Evolutionary conservation across 1,139 yeast genomes (phyloP).

Genomic region (Hyphopichia buzzinii): DNA sequence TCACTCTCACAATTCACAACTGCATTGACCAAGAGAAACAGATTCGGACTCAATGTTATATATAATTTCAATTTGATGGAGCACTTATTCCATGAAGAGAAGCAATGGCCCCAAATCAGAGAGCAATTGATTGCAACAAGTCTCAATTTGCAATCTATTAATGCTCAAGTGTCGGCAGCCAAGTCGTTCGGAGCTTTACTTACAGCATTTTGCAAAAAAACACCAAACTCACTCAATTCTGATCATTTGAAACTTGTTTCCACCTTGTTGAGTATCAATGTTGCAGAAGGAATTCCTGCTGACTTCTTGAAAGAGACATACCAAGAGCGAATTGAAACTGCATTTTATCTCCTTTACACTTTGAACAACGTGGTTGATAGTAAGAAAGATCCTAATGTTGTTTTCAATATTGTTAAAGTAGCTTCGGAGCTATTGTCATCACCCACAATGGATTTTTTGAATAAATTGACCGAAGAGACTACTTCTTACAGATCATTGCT

Average conservation of each 20-base stretch:
- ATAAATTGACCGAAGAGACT: slow-evolving; percentile 35
- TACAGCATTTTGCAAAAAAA: slow-evolving; percentile 57
- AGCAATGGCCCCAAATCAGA: slow-evolving; percentile 51
- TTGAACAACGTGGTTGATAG: slow-evolving; percentile 30
- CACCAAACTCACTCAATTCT: slow-evolving; percentile 28
- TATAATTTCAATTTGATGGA: slow-evolving; percentile 69
- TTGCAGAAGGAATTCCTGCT: slow-evolving; percentile 52
- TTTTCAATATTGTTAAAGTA: slow-evolving; percentile 40
- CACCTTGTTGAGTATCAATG: slow-evolving; percentile 50
- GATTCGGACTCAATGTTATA: slow-evolving; percentile 52
- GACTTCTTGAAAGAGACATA: slow-evolving; percentile 50
- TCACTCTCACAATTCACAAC: slow-evolving; percentile 55
- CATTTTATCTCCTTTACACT: slow-evolving; percentile 61
- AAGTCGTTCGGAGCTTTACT: slow-evolving; percentile 77
- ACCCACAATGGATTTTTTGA: slow-evolving; percentile 43
- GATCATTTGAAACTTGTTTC: slow-evolving; percentile 45
- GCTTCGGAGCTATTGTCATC: slow-evolving; percentile 46
- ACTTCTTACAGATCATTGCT: slow-evolving; percentile 59
- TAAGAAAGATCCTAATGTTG: slow-evolving; percentile 23
- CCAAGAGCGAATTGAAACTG: slow-evolving; percentile 64
- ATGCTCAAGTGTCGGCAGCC: slow-evolving; percentile 67
- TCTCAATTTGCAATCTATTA: slow-evolving; percentile 59
- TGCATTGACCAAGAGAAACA: slow-evolving; percentile 44
- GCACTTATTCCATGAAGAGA: slow-evolving; percentile 45
- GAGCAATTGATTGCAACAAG: slow-evolving; percentile 59